These are phyloP conservation scores for Paraphoma sp. DNA, from an alignment of 2,329 filamentous ascomycete species.

Conservation along the genomic window DNA sequence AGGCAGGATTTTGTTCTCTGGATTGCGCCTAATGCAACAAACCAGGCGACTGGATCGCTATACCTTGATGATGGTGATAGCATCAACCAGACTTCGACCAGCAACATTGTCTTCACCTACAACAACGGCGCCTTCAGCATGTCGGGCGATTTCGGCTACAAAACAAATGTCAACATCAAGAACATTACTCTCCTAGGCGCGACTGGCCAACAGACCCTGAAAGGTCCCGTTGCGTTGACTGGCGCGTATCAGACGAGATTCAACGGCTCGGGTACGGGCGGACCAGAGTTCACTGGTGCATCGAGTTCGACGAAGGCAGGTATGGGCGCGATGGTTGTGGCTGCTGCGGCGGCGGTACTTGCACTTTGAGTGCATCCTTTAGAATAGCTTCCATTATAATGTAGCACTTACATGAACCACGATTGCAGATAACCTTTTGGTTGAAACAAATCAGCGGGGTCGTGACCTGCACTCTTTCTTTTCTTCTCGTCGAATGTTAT, in stretches of 20 bases:
- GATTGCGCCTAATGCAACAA: constrained; percentile 68
- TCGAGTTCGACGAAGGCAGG: constrained; percentile 4
- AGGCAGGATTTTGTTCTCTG: constrained; percentile 74
- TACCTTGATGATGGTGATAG: constrained; percentile 81
- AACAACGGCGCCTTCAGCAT: constrained; percentile 60
- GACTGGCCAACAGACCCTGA: constrained; percentile 58
- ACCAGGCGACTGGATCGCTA: constrained; percentile 70
- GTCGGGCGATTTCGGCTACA: constrained; percentile 63
- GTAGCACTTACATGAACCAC: not conserved
- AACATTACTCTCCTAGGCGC: constrained; percentile 37
- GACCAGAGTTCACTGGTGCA: constrained; percentile 12
- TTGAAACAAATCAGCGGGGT: not conserved
- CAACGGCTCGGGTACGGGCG: constrained; percentile 2
- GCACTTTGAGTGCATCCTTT: constrained; percentile 1
- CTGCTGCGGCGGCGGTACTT: constrained; percentile 3
- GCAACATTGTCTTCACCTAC: constrained; percentile 67
- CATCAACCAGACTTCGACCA: constrained; percentile 63
- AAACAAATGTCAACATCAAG: constrained; percentile 29
- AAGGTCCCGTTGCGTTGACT: constrained; percentile 51
- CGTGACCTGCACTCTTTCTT: too few relatives aligned
- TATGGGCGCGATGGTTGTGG: constrained; percentile 7
- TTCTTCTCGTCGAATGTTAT: too few relatives aligned
- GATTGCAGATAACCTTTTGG: not conserved
- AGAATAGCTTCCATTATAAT: not conserved
- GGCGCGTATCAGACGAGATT: constrained; percentile 21